Evolutionary conservation across 148 eudicot genomes (phyloP), one percentile per base, ranked within the genome.

Genomic region (Heliosperma pusillum): DNA sequence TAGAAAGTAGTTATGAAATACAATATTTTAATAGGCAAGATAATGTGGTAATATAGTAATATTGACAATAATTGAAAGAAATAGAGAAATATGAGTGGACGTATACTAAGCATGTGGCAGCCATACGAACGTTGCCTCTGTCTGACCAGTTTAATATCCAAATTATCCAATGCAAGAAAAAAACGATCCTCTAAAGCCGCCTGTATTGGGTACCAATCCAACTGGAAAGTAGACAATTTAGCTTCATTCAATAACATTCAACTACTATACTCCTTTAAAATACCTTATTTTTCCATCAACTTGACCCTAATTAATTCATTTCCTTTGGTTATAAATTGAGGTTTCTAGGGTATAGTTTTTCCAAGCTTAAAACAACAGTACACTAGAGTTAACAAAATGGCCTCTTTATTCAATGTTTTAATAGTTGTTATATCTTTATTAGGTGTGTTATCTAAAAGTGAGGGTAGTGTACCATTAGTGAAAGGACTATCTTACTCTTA

Each of bases 401-500:
- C 36, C 0, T 45, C 36, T 22, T 45, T 45, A 45, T 12, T 47
- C 19, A 70, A 70, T 50, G 33, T 52, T 27, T 25, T 70, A 60
- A 3, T 70, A 24, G 6, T 70, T 25, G 60, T 70, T 5, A 52
- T 58, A 16, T 26, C 53, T 17, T 50, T 70, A 52, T 15, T 70
- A 70, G 73, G 73, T 53, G 22, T 70, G 2, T 13, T 22, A 15
- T 50, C 57, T 12, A 69, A 69, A 30, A 22, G 59, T 25, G 60
- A 70, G 42, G 73, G 73, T 69, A 26, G 21, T 24, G 73, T 52
- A 52, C 73, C 73, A 50, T 25, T 70, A 11, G 73, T 52, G 0
- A 20, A 60, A 22, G 89, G 89, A 44, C 72, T 86, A 15, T 79
- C 83, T 16, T 86, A 83, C 79, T 57, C 71, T 47, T 79, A 70